Base-by-base conservation (phyloP, 768 basidiomycete species). In the Cystobasidium ongulense region DNA sequence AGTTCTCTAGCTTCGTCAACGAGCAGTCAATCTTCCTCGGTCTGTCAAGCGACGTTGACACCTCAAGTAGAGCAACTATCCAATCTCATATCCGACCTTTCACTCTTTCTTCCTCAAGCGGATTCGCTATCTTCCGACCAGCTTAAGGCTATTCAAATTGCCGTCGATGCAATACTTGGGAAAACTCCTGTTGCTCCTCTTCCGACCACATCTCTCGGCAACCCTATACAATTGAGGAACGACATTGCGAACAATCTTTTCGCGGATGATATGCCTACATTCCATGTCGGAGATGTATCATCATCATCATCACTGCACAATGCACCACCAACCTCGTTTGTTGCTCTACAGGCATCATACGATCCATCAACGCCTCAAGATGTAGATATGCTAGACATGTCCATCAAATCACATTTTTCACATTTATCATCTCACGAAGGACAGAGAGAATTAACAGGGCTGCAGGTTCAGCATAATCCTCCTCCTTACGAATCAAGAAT, bases 11-110 rank as follows among this genome's bases (percentile, higher is more conserved):
- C 46, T 50, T 50, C 46, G 4, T 50, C 46, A 50, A 50, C 46
- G 21, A 50, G 46, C 18, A 50, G 46, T 21, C 46, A 50, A 50
- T 8, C 46, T 50, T 50, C 46, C n/a, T 50, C 46, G 4, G 21
- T 50, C n/a, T 50, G 46, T 21, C 46, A 50, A 50, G 46, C 46
- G 4, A 50, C 46, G n/a, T 21, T 50, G n/a, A 50, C 46, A 17
- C 46, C 46, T 50, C 65, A 39, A 50, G 50, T 67, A 13, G 65
- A 67, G 65, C 39, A 67, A 41, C 36, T 67, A 25, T 52, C 43
- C 50, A 53, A n/a, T n/a, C n/a, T 67, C 23, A 67, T 67, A 8
- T 5, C 39, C 2, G 65, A 67, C 41, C 65, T 67, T 8, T 41
- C 38, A 10, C 38, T 33, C 43, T 46, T 67, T 41, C 41, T 67